These are phyloP conservation scores for Penicillium nordicum DNA, from an alignment of 2,329 filamentous ascomycete species.

Conservation along the genomic window DNA sequence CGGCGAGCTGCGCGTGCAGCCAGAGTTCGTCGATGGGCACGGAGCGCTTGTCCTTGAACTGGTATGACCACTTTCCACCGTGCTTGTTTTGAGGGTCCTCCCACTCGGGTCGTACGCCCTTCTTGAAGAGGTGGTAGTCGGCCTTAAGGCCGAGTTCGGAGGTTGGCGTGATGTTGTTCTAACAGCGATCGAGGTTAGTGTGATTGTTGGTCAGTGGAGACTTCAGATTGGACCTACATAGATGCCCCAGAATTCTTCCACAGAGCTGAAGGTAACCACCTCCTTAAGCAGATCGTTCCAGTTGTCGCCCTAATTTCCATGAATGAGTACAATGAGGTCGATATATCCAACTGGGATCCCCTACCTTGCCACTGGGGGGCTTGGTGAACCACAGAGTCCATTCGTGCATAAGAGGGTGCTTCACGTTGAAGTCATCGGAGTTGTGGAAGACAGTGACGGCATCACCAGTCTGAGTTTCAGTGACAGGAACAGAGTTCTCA, in stretches of 20 bases:
- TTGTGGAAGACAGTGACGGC: conserved; percentile 95
- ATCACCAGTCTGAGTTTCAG: conserved; percentile 52
- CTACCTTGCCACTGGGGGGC: conserved; percentile 89
- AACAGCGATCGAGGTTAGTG: conserved; percentile 16
- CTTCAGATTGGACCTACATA: conserved; percentile 65
- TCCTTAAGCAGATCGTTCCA: conserved; percentile 98
- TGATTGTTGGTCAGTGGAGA: not conserved
- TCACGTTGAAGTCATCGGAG: conserved; percentile 98
- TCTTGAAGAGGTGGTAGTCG: conserved; percentile 99
- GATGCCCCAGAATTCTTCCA: conserved; percentile 99
- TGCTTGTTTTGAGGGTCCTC: conserved; percentile 99
- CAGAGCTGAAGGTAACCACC: conserved; percentile 96
- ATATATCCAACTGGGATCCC: conserved; percentile 17
- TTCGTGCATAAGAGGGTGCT: conserved; percentile 94
- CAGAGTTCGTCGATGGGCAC: conserved; percentile 93
- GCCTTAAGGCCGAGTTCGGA: conserved; percentile 96
- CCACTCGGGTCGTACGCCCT: conserved; percentile 95
- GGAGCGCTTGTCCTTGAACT: conserved; percentile 91
- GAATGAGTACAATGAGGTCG: conserved; percentile 11
- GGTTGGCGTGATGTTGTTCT: conserved; percentile 98
- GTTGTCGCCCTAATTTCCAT: conserved; percentile 72
- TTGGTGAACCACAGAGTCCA: conserved; percentile 99
- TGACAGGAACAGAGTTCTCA: conserved; percentile 53
- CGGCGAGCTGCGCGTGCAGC: conserved; percentile 94
- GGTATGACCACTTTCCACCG: conserved; percentile 97